Conservation (phyloP, 768 basidiomycete species). For the Mycena leptocephala region DNA sequence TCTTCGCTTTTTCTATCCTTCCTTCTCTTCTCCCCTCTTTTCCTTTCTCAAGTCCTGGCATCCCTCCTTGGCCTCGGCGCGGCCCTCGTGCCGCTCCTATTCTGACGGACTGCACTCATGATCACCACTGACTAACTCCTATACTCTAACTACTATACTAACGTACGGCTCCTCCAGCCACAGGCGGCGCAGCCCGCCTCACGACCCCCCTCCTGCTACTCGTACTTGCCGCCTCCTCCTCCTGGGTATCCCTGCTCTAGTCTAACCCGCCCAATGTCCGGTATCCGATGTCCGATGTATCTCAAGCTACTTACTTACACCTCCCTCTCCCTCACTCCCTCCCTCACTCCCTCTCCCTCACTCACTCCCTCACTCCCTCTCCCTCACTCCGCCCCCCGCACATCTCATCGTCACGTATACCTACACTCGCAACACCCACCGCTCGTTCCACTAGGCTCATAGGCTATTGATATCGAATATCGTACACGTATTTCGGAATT, state of each 20-base stretch:
- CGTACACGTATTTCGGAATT: no score
- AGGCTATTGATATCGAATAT: no score
- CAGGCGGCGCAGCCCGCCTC: neutral
- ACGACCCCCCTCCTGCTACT: neutral
- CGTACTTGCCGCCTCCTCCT: neutral
- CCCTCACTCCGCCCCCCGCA: neutral
- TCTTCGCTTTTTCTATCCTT: neutral
- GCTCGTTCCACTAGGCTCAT: no score
- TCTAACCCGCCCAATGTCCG: neutral
- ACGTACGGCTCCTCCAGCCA: neutral
- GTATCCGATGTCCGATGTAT: no score
- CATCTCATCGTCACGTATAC: neutral
- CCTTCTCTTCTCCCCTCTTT: neutral
- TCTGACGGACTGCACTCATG: neutral
- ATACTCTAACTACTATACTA: neutral
- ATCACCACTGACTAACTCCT: neutral
- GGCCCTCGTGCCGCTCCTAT: slow-evolving; percentile 3
- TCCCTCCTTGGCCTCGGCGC: neutral
- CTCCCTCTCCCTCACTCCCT: neutral
- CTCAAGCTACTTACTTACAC: no score
- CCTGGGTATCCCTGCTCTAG: neutral
- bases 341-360: neutral
- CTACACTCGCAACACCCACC: no score
- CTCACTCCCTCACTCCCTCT: neutral
- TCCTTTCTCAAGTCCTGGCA: neutral